These are phyloP conservation scores for Alternaria sp. DNA, from an alignment of 2,329 filamentous ascomycete genomes.

Conservation along the genomic window DNA sequence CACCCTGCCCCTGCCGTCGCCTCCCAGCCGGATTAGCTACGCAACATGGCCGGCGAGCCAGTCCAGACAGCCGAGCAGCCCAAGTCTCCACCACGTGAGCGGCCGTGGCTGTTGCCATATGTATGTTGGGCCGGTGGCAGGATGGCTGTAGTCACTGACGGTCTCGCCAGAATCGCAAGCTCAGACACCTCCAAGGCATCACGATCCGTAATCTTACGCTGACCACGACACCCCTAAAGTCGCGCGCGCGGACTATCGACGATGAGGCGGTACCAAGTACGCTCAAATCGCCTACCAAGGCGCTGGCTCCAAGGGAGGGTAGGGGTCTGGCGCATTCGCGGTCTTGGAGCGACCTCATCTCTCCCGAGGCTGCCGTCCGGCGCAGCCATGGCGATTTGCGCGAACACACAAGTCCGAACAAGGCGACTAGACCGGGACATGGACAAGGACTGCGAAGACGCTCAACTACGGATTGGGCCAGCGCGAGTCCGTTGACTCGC, in stretches of 20 bases:
- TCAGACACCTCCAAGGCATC: conserved; percentile 86
- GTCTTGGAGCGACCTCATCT: conserved; percentile 64
- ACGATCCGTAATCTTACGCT: conserved; percentile 87
- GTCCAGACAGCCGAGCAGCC: conserved; percentile 20
- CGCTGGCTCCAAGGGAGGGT: conserved; percentile 62
- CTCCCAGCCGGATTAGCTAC: conserved; percentile 17
- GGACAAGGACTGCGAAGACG: conserved; percentile 59
- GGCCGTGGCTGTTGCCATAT: conserved; percentile 51
- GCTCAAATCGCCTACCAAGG: conserved; percentile 72
- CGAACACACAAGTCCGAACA: conserved; percentile 32
- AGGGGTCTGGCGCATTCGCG: conserved; percentile 64
- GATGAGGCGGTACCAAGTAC: conserved; percentile 76
- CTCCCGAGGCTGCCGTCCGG: conserved; percentile 34
- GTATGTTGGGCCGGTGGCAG: conserved; percentile 30
- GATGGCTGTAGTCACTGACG: neutral
- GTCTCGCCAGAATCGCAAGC: conserved; percentile 75
- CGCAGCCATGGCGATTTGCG: conserved; percentile 35
- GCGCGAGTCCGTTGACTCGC: conserved; percentile 65
- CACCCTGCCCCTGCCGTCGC: neutral
- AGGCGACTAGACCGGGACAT: conserved; percentile 45
- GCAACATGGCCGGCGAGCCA: conserved; percentile 39
- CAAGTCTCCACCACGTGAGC: conserved; percentile 41
- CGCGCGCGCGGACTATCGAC: conserved; percentile 71
- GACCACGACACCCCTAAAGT: conserved; percentile 57
- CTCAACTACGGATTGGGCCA: conserved; percentile 70